Evolutionary conservation across 768 basidiomycete species (phyloP).

Genomic region (Lactarius tabidus): DNA sequence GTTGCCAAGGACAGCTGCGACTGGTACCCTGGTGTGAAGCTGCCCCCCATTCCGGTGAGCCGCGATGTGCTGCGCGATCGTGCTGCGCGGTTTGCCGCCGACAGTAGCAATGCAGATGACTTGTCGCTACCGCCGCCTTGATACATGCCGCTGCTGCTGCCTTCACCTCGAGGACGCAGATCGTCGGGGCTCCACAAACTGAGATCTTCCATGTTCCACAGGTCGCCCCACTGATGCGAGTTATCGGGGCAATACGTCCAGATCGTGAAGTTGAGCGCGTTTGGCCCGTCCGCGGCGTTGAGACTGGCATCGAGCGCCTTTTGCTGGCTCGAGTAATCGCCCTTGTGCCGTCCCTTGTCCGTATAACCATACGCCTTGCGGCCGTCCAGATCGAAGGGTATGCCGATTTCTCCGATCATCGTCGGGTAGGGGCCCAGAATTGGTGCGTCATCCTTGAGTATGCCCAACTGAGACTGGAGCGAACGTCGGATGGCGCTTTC

Average conservation of each 20-base stretch:
- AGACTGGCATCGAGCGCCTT: slow-evolving; percentile 84
- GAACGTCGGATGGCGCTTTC: slow-evolving; percentile 75
- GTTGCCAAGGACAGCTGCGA: slow-evolving; percentile 40
- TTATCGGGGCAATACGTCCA: slow-evolving; percentile 89
- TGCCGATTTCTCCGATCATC: slow-evolving; percentile 93
- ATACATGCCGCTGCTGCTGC: slow-evolving; percentile 24
- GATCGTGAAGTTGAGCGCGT: slow-evolving; percentile 72
- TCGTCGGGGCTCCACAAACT: slow-evolving; percentile 86
- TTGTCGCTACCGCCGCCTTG: slow-evolving; percentile 32
- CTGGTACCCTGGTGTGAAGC: slow-evolving; percentile 23
- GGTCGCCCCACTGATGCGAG: slow-evolving; percentile 87
- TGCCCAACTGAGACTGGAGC: slow-evolving; percentile 76
- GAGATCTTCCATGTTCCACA: slow-evolving; percentile 95
- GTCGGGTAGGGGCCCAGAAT: slow-evolving; percentile 76
- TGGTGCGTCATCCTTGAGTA: slow-evolving; percentile 68
- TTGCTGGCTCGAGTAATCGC: slow-evolving; percentile 75
- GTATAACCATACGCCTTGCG: slow-evolving; percentile 81
- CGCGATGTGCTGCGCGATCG: slow-evolving; percentile 13
- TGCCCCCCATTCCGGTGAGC: background rate
- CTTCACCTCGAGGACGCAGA: slow-evolving; percentile 33
- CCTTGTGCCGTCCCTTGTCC: slow-evolving; percentile 59
- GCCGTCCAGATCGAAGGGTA: slow-evolving; percentile 90
- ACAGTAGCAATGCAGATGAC: slow-evolving; percentile 40
- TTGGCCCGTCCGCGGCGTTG: slow-evolving; percentile 72
- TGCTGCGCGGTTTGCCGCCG: slow-evolving; percentile 28